Evolutionary conservation across 164 flowering plant species (phyloP), one percentile per base, ranked within the genome.

Genomic region (Brasenia schreberi): DNA sequence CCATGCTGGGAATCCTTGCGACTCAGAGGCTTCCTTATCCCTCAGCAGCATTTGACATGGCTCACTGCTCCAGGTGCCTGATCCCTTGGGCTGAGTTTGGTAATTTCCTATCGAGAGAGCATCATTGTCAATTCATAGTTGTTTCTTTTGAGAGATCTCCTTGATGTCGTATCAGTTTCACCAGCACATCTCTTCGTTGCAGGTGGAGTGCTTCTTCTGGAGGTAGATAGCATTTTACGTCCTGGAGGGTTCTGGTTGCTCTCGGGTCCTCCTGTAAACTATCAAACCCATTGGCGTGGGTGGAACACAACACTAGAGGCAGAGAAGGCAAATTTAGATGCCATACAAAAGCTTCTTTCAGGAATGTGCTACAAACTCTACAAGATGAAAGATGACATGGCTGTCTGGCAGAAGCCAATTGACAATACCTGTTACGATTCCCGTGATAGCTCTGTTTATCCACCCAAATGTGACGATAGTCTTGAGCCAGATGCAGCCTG

Each of bases 81-180:
- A 95, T 95, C 67, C 99, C 99, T 49, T 95, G 99, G 97, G 88
- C 97, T 1, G 99, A 92, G 83, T 95, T 89, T 43, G 97, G 98
- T 94, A 84, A 49, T 9, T 9, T 49, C 4, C 56, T 49, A 9
- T 33, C 39, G 4, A 4, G 39, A 33, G 39, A 33, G 39, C 39
- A 33, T 33, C 39, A 33, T 33, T 33, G 4, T 33, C 39, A 33
- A 33, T 33, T 33, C 39, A 33, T 33, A 33, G 39, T 33, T 33
- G 39, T 33, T 33, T 33, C 39, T 33, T 33, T 33, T 3, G 39
- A 33, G 39, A 1, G 4, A 33, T 33, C 39, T 33, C 39, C 39
- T 33, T 4, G 39, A 33, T 33, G 39, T 33, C 1, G 39, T 33
- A 3, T 33, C 39, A 33, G 39, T 33, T 33, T 33, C 39, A 33